Conservation (phyloP, 2,329 filamentous ascomycete genomes). For the Diaporthe sp. region DNA sequence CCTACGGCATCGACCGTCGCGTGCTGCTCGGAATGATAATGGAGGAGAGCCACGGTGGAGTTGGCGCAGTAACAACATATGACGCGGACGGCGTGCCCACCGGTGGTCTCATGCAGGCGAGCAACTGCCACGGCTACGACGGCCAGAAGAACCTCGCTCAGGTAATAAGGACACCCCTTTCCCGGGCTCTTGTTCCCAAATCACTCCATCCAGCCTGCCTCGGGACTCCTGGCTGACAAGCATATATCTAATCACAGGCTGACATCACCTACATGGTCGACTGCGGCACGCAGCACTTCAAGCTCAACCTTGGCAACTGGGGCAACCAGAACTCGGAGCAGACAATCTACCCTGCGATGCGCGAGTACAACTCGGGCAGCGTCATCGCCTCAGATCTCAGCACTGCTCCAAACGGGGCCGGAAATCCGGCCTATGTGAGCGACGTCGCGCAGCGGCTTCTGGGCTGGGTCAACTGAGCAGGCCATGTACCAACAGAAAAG, state of each 20-base stretch:
- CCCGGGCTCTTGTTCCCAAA: too few relatives aligned
- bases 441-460: constrained; percentile 30
- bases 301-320: constrained; percentile 47
- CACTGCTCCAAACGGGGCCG: constrained; percentile 43
- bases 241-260: neutral
- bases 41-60: constrained; percentile 57
- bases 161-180: constrained; percentile 42
- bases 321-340: constrained; percentile 48
- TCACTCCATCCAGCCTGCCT: too few relatives aligned
- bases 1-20: constrained; percentile 53
- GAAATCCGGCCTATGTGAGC: constrained; percentile 33
- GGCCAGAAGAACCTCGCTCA: constrained; percentile 50
- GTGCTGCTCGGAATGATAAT: constrained; percentile 58
- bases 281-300: constrained; percentile 49
- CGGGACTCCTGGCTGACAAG: neutral
- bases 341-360: constrained; percentile 55
- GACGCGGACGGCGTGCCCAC: constrained; percentile 51
- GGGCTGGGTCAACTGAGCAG: constrained; percentile 8
- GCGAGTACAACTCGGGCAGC: constrained; percentile 57
- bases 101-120: constrained; percentile 58
- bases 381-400: constrained; percentile 54
- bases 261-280: constrained; percentile 32
- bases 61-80: constrained; percentile 53
- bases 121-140: constrained; percentile 52
- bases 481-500: too few relatives aligned